Evolutionary conservation across 768 basidiomycete genomes (phyloP), one percentile per base, ranked within the genome.

Genomic region (Hirschioporus abietinus): DNA sequence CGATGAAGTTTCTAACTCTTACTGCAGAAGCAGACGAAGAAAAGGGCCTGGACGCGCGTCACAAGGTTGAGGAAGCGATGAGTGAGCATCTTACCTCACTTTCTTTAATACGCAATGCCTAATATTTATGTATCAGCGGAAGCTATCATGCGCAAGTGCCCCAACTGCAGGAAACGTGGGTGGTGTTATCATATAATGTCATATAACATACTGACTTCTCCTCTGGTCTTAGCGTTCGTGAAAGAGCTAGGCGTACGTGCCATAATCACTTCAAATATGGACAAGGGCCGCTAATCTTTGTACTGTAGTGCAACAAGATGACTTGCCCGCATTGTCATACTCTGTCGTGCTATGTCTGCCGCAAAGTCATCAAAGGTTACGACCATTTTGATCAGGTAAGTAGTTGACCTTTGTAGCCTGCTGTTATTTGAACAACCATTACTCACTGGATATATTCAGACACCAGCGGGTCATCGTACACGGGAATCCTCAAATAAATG

Each of bases 41-140:
- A 74, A 86, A 83, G 68, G 84, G 86, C 63, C 75, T 95, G 18
- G 88, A 93, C 75, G 88, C 84, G 15, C 83, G 88, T 65, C 94
- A 96, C 77, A 75, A 83, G 1, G 82, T 97, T 30, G 95, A 97
- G 74, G 95, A 97, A 73, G 95, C 95, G 1, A 97, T 97, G 95
- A 93, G 92, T 91, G 73, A 9, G 83, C 77, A 30, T 7, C 64
- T 64, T 36, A 61, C 42, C 1, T 3, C 20, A 52, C 42, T 15
- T 52, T 52, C 20, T 5, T 52, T 52, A 5, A 15, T 52, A 15
- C 30, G 30, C 30, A 30, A 30, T 30, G 4, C 30, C 30, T 30
- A 30, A 64, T 3, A 4, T 8, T 67, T 34, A 60, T 67, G 12
- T 65, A 63, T 7, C 52, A 92, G 91, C 92, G 35, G 82, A 83